Conservation (phyloP, 2,329 filamentous ascomycete genomes). For the Alternaria gaisen region DNA sequence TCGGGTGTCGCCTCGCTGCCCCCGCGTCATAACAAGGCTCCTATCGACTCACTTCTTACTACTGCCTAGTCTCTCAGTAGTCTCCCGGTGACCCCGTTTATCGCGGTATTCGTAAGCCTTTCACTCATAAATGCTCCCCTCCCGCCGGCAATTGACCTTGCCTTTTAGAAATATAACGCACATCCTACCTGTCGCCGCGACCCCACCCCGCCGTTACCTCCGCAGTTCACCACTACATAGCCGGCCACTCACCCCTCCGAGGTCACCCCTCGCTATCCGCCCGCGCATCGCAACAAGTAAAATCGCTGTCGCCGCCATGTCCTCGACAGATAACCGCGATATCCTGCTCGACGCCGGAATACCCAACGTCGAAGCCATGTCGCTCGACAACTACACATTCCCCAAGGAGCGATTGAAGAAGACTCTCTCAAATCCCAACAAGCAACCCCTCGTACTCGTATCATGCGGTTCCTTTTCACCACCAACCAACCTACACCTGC, state of each 20-base stretch:
- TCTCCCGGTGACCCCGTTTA: slow-evolving; percentile 24
- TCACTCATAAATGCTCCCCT: slow-evolving; percentile 22
- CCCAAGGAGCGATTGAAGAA: slow-evolving; percentile 67
- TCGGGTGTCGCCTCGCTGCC: slow-evolving; percentile 27
- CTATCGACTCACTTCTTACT: slow-evolving; percentile 23
- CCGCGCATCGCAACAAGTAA: slow-evolving; percentile 5
- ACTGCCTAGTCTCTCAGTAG: slow-evolving; percentile 24
- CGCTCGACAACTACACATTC: slow-evolving; percentile 65
- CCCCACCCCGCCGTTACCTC: slow-evolving; percentile 11
- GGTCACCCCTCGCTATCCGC: slow-evolving; percentile 17
- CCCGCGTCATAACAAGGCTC: slow-evolving; percentile 25
- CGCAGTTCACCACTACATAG: slow-evolving; percentile 9
- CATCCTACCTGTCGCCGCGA: slow-evolving; percentile 8
- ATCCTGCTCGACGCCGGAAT: slow-evolving; percentile 35
- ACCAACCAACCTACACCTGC: slow-evolving; percentile 78
- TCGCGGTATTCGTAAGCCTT: slow-evolving; percentile 26
- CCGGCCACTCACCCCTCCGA: slow-evolving; percentile 19
- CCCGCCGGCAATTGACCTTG: slow-evolving; percentile 28
- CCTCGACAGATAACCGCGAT: slow-evolving; percentile 30
- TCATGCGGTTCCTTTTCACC: slow-evolving; percentile 78
- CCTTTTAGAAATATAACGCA: slow-evolving; percentile 16
- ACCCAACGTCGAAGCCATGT: slow-evolving; percentile 39
- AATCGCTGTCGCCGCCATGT: slow-evolving; percentile 30
- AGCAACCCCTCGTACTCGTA: slow-evolving; percentile 72
- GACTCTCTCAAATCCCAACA: slow-evolving; percentile 63